phyloP scores from a whole-genome alignment of 768 basidiomycete species.

The Podaxis sp. region DNA sequence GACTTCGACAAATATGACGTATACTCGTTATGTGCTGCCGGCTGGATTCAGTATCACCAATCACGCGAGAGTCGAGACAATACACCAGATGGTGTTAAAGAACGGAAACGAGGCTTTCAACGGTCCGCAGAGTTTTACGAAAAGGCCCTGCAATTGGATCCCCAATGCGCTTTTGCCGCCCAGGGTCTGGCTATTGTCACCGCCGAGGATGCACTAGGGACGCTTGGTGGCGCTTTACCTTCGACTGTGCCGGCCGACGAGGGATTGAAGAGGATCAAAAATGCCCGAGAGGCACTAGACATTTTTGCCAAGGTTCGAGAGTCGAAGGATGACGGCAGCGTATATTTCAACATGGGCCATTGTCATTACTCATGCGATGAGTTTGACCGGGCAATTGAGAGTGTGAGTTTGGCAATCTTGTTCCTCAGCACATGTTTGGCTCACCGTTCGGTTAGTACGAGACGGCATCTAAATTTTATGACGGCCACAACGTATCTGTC shows the following conservation, averaged over 20 bases:
- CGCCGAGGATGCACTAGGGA: constrained; percentile 87
- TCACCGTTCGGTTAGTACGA: constrained; percentile 64
- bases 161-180: constrained; percentile 87
- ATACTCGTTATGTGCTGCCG: constrained; percentile 88
- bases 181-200: constrained; percentile 93
- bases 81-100: constrained; percentile 54
- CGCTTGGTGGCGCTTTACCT: constrained; percentile 51
- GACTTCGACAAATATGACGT: constrained; percentile 85
- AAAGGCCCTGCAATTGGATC: constrained; percentile 83
- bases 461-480: constrained; percentile 82
- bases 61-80: constrained; percentile 81
- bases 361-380: constrained; percentile 93
- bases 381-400: constrained; percentile 94
- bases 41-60: constrained; percentile 82
- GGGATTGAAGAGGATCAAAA: constrained; percentile 58
- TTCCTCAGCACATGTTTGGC: neutral
- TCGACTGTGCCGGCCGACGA: constrained; percentile 57
- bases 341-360: constrained; percentile 96
- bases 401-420: constrained; percentile 49
- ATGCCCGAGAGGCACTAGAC: constrained; percentile 84
- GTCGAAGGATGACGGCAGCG: constrained; percentile 75
- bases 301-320: constrained; percentile 92
- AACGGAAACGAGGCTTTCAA: constrained; percentile 75
- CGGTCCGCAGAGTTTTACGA: constrained; percentile 90
- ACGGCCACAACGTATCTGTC: constrained; percentile 69